A percentile compares a stretch with the other conserved stretches of the same genome.
phyloP scores from a whole-genome alignment of 805 yeast species.

The Jamesozyma jinghongensis region DNA sequence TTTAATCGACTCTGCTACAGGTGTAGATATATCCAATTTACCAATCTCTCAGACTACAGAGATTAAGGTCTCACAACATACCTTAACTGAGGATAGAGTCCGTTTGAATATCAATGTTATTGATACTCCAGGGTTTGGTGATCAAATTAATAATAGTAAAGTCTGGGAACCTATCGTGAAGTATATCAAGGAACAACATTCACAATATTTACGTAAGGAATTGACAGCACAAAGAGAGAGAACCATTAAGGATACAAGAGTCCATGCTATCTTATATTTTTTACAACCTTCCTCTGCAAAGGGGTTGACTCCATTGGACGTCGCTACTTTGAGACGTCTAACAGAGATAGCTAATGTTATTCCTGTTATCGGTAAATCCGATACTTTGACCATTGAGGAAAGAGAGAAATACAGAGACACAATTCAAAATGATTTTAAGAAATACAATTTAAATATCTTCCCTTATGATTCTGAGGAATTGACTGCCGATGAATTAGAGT shows the following conservation, averaged over 20 bases:
- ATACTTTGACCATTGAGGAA: constrained; percentile 79
- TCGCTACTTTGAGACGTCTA: constrained; percentile 71
- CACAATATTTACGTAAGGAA: constrained; percentile 83
- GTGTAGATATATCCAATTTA: constrained; percentile 56
- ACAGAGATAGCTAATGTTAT: constrained; percentile 88
- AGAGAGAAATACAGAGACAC: constrained; percentile 67
- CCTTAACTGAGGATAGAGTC: constrained; percentile 77
- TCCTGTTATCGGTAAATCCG: constrained; percentile 92
- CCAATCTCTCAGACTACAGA: constrained; percentile 84
- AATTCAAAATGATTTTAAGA: constrained; percentile 66
- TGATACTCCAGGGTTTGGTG: constrained; percentile 98
- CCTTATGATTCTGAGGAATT: constrained; percentile 65
- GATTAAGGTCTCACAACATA: constrained; percentile 60
- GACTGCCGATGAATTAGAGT: constrained; percentile 61
- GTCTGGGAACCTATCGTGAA: constrained; percentile 96
- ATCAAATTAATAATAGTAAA: constrained; percentile 87
- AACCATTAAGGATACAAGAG: constrained; percentile 75
- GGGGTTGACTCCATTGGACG: constrained; percentile 77
- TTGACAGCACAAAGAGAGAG: constrained; percentile 89
- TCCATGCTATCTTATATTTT: constrained; percentile 87
- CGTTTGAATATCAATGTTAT: constrained; percentile 77
- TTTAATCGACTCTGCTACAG: constrained; percentile 55
- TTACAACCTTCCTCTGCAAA: constrained; percentile 66
- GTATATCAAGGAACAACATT: constrained; percentile 92
- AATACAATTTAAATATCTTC: constrained; percentile 66